Conservation (phyloP, 495 filamentous ascomycete species). For the Paragyromitra xinjiangensis region DNA sequence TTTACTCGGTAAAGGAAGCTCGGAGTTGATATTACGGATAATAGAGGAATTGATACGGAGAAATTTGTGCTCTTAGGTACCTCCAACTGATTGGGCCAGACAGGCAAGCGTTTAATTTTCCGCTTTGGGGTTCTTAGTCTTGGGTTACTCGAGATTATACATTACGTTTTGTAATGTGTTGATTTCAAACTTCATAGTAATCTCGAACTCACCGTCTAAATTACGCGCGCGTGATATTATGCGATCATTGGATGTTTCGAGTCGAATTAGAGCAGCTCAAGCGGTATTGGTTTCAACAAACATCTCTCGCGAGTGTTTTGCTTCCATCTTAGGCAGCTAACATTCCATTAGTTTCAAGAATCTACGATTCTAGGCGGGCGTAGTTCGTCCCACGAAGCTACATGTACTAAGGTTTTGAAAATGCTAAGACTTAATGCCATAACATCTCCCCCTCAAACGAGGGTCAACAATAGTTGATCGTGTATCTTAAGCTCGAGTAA, state of each 20-base stretch:
- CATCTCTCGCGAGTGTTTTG: background rate
- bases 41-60: background rate
- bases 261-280: background rate
- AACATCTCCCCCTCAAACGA: background rate
- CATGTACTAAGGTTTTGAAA: background rate
- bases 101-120: background rate
- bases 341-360: background rate
- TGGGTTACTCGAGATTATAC: background rate
- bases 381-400: background rate
- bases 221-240: conserved; percentile 2
- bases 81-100: background rate
- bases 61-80: background rate
- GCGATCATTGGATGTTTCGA: background rate
- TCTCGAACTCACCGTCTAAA: background rate
- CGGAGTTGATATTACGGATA: background rate
- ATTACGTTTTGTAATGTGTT: background rate
- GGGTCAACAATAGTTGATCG: background rate
- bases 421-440: background rate
- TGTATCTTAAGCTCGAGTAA: background rate
- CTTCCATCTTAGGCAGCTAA: background rate
- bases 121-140: background rate
- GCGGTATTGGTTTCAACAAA: background rate
- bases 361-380: no score
- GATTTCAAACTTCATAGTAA: background rate
- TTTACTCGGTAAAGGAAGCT: background rate